Evolutionary conservation across 495 filamentous ascomycete species (phyloP).

Genomic region (Talaromyces wortmannii): DNA sequence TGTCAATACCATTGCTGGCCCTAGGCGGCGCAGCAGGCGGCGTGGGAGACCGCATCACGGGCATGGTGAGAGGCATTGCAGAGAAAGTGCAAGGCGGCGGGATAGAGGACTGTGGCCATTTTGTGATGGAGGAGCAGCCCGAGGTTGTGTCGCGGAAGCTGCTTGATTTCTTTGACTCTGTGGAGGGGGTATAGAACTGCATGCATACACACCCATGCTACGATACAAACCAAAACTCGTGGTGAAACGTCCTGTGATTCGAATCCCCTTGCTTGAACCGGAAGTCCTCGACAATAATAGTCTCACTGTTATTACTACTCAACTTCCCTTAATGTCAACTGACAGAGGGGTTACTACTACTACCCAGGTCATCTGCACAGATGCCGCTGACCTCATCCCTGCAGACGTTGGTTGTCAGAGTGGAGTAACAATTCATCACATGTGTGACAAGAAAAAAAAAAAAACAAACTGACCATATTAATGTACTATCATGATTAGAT

Average conservation of each 20-base stretch:
- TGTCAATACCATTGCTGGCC: constrained; percentile 16
- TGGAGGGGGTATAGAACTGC: neutral
- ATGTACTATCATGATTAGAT: no score
- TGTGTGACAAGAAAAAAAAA: no score
- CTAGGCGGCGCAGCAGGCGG: constrained; percentile 13
- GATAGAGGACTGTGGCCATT: constrained; percentile 20
- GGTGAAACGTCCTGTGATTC: no score
- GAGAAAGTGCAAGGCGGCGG: constrained; percentile 13
- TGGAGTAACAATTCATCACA: no score
- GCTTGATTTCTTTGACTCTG: constrained; percentile 12
- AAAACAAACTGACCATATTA: no score
- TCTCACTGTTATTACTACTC: no score
- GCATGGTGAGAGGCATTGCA: constrained; percentile 11
- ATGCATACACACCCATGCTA: neutral
- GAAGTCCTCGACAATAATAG: no score
- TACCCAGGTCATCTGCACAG: neutral
- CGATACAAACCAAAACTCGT: no score
- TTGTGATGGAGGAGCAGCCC: constrained; percentile 19
- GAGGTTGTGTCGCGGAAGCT: constrained; percentile 12
- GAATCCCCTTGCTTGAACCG: no score
- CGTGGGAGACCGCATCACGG: constrained; percentile 13
- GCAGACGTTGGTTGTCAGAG: no score
- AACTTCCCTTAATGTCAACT: no score
- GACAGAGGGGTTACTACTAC: neutral
- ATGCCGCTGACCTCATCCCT: neutral